Percentiles rank a stretch among this genome's conserved stretches.
These are phyloP conservation scores for Fonsecaea multimorphosa DNA, from an alignment of 2,329 filamentous ascomycete species.

Conservation along the genomic window DNA sequence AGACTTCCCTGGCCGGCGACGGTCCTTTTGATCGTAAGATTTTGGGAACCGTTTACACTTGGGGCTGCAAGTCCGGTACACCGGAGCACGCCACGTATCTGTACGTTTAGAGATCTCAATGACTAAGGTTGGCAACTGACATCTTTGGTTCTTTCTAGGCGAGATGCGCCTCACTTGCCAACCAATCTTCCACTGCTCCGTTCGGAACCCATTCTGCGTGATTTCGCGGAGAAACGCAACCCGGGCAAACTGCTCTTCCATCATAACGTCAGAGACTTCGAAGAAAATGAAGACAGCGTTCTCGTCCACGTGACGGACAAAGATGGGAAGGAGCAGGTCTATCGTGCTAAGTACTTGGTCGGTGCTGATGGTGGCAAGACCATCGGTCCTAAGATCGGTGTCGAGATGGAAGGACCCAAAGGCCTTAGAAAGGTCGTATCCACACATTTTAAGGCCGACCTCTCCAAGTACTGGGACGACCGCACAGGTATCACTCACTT, in stretches of 20 bases:
- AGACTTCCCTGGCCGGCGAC: slow-evolving; percentile 42
- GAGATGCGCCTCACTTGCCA: too few relatives aligned
- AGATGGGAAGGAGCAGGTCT: slow-evolving; percentile 29
- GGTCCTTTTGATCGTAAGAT: slow-evolving; percentile 30
- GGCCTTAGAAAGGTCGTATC: slow-evolving; percentile 44
- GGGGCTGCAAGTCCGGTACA: too few relatives aligned
- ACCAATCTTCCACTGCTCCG: slow-evolving; percentile 19
- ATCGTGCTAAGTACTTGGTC: slow-evolving; percentile 43
- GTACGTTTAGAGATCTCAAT: too few relatives aligned
- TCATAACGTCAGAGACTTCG: slow-evolving; percentile 1
- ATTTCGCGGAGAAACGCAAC: not conserved
- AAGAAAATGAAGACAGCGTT: not conserved
- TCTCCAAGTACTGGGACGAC: slow-evolving; percentile 40
- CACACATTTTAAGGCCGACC: slow-evolving; percentile 38
- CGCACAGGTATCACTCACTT: slow-evolving; percentile 29
- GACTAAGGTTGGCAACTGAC: too few relatives aligned
- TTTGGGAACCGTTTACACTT: too few relatives aligned
- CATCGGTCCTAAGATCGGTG: slow-evolving; percentile 39
- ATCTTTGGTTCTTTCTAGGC: too few relatives aligned
- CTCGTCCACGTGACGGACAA: slow-evolving; percentile 22
- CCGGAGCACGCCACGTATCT: too few relatives aligned
- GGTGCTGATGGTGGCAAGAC: slow-evolving; percentile 44
- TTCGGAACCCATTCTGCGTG: slow-evolving; percentile 44
- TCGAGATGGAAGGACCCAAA: slow-evolving; percentile 41
- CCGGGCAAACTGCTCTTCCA: not conserved